Conservation (phyloP, 495 filamentous ascomycete genomes). For the Trichoderma gamsii region DNA sequence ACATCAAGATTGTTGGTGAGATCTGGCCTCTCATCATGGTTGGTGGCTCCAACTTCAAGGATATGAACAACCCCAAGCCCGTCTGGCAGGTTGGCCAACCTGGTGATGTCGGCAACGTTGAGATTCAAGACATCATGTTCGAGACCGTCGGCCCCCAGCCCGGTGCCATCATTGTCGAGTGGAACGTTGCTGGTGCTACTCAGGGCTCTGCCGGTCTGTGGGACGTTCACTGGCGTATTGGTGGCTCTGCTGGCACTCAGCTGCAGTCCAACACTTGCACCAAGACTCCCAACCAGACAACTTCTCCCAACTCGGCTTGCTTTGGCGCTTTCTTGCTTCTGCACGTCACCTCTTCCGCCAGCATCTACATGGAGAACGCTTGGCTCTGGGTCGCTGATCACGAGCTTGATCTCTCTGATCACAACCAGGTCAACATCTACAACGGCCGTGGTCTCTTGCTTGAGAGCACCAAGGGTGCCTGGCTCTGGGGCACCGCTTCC, state of each 20-base stretch:
- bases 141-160: constrained; percentile 70
- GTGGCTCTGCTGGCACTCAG: constrained; percentile 73
- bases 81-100: constrained; percentile 73
- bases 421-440: constrained; percentile 84
- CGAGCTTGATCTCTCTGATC: constrained; percentile 70
- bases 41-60: constrained; percentile 60
- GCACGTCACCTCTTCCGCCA: constrained; percentile 64
- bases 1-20: constrained; percentile 81
- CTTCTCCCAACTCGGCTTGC: constrained; percentile 50
- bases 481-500: constrained; percentile 71
- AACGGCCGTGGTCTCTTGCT: constrained; percentile 82
- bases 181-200: constrained; percentile 67
- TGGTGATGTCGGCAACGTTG: constrained; percentile 71
- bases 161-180: constrained; percentile 84
- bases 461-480: constrained; percentile 55
- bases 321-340: constrained; percentile 76
- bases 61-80: constrained; percentile 61
- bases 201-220: constrained; percentile 76
- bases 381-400: constrained; percentile 98
- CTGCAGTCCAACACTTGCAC: constrained; percentile 70
- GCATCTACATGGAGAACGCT: constrained; percentile 80
- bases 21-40: constrained; percentile 88
- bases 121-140: constrained; percentile 81
- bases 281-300: constrained; percentile 58
- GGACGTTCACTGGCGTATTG: constrained; percentile 87